Base-by-base conservation (phyloP, 139 green algal genomes). In the Coelastrella sp. region DNA sequence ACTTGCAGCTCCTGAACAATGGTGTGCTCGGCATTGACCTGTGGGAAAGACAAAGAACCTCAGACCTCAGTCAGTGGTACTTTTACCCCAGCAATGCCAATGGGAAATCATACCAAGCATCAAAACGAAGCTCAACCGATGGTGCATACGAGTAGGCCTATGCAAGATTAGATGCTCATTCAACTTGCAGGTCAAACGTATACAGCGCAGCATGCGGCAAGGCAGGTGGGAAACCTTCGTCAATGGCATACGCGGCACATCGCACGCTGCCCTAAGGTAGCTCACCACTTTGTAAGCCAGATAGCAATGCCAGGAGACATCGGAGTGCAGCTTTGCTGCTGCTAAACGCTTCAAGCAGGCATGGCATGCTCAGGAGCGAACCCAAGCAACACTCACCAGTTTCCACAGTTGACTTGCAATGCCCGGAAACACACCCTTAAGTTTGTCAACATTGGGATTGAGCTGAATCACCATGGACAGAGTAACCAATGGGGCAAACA, bases 1-100 rank as follows among this genome's bases (percentile, higher is more conserved):
- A 91, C 47, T 74, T 94, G 89, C 23, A 94, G 58, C 61, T 94
- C 91, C 65, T 73, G 89, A n/a, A 93, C 73, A 3, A 90, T 61
- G 7, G 2, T 11, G 64, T 64, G 61, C 4, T 90, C 86, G 7
- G 3, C 16, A 73, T 90, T 90, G 5, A 90, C 86, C 86, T 90
- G 74, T 17, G 65, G 66, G 61, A 71, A 10, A 71, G 61, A 10
- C 8, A 13, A 13, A 71, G 61, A 10, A 71, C 61, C 61, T 71
- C 61, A 71, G 11, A 71, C 61, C 61, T 71, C 61, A 71, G 11
- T 10, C 11, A 10, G 11, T 71, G 61, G 11, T 13, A 10, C 61
- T 19, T 71, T 10, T 13, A 71, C 11, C 61, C 8, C 61, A 19
- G 61, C 11, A 10, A 10, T 71, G 61, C 61, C 8, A 13, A 71